A percentile compares a stretch with the other conserved stretches of the same genome.
Conservation (phyloP, 495 filamentous ascomycete genomes). For the Monascus purpureus region DNA sequence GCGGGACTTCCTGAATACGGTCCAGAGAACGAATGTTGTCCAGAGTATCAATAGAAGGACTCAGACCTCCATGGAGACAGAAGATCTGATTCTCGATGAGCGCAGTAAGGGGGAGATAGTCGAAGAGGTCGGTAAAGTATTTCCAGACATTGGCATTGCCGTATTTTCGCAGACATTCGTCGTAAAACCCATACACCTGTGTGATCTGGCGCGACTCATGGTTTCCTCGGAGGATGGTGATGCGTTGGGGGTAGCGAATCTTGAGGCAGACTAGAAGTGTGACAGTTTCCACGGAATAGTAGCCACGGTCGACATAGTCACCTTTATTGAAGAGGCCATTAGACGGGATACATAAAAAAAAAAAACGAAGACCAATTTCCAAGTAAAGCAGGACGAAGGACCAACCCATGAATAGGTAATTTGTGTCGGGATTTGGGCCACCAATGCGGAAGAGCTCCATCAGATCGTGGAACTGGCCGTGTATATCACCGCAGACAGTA, state of each 20-base stretch:
- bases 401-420: constrained; percentile 91
- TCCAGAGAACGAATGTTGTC: constrained; percentile 96
- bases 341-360: background rate
- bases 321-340: constrained; percentile 33
- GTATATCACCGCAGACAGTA: constrained; percentile 87
- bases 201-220: constrained; percentile 97
- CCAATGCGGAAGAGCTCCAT: constrained; percentile 94
- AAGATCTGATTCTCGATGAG: constrained; percentile 99
- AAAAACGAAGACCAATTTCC: background rate
- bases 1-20: constrained; percentile 94
- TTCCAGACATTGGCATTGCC: constrained; percentile 99
- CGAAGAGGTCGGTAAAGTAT: constrained; percentile 98
- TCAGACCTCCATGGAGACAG: constrained; percentile 93
- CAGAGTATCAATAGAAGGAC: constrained; percentile 91
- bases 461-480: constrained; percentile 86
- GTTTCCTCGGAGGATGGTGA: constrained; percentile 93
- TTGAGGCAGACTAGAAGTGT: constrained; percentile 89
- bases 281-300: constrained; percentile 94
- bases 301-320: constrained; percentile 93
- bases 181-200: constrained; percentile 96
- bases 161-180: constrained; percentile 94
- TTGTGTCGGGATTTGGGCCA: constrained; percentile 82
- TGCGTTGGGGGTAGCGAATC: constrained; percentile 90
- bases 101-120: constrained; percentile 94
- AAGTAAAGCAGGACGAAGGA: constrained; percentile 3